These are phyloP conservation scores for Cryptococcus sp. DNA, from an alignment of 1,284 basidiomycete species.

Conservation along the genomic window DNA sequence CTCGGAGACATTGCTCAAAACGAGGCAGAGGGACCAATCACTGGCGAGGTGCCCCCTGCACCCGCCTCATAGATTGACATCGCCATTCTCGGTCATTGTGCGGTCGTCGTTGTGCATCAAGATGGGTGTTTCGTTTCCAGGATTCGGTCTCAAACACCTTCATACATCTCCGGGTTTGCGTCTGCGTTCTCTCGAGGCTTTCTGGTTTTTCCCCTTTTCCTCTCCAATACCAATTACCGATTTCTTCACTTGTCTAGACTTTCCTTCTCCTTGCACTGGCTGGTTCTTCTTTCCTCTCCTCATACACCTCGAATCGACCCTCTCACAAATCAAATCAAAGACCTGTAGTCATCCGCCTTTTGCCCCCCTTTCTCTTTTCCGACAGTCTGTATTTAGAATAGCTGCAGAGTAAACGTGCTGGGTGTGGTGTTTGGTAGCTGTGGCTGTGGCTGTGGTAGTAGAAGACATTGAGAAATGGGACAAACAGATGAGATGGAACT, in stretches of 20 bases:
- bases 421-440: no score
- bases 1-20: constrained; percentile 53
- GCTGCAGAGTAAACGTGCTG: neutral
- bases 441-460: no score
- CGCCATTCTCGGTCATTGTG: neutral
- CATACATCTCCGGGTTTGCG: neutral
- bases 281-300: neutral
- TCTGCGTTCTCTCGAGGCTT: neutral
- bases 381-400: constrained; percentile 1
- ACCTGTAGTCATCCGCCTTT: neutral
- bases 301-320: neutral
- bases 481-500: no score
- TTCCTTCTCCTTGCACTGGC: neutral
- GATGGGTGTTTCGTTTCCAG: neutral
- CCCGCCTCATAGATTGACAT: constrained; percentile 23
- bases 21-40: constrained; percentile 52
- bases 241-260: constrained; percentile 1
- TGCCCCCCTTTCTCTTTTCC: neutral
- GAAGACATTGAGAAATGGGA: no score
- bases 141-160: neutral
- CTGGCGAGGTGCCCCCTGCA: constrained; percentile 42
- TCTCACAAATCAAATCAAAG: neutral
- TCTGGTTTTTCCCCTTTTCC: neutral
- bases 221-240: neutral
- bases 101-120: neutral